These are phyloP conservation scores for Hevea brasiliensis DNA, from an alignment of 345 rosid species.

Conservation along the genomic window DNA sequence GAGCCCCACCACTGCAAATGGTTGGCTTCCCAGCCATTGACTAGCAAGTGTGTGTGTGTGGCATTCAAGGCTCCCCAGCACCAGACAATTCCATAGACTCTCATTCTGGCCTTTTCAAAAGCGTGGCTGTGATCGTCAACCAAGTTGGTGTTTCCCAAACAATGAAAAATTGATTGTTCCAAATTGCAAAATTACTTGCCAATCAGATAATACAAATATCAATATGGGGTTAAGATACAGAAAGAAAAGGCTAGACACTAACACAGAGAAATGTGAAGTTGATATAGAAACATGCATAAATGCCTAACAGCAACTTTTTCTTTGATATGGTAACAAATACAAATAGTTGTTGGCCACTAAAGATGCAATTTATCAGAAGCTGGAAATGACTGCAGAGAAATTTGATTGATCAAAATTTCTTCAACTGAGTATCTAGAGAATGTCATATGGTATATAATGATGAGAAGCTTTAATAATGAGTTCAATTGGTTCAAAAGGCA, in stretches of 20 bases:
- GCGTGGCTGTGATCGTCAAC: conserved; percentile 15
- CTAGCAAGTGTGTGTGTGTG: not conserved
- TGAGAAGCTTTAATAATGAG: conserved; percentile 13
- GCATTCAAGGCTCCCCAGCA: conserved; percentile 3
- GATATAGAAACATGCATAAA: too few relatives aligned
- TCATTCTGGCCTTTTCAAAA: not conserved
- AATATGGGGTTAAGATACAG: too few relatives aligned
- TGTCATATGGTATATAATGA: not conserved
- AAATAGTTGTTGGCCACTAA: not conserved
- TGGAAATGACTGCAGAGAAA: not conserved
- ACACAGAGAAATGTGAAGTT: too few relatives aligned
- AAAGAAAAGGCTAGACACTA: too few relatives aligned
- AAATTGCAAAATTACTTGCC: not conserved
- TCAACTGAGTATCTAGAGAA: not conserved
- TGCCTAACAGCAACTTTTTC: too few relatives aligned
- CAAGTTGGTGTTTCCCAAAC: not conserved
- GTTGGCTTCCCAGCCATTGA: conserved; percentile 6
- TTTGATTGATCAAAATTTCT: not conserved
- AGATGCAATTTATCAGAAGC: not conserved
- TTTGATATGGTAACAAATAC: not conserved
- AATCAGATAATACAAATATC: too few relatives aligned
- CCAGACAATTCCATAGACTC: conserved; percentile 9
- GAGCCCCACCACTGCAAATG: conserved; percentile 10
- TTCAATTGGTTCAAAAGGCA: conserved; percentile 18
- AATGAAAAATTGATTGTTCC: not conserved